Conservation (phyloP, 192 early-diverging fungal genomes). For the Coemansia sp. region DNA sequence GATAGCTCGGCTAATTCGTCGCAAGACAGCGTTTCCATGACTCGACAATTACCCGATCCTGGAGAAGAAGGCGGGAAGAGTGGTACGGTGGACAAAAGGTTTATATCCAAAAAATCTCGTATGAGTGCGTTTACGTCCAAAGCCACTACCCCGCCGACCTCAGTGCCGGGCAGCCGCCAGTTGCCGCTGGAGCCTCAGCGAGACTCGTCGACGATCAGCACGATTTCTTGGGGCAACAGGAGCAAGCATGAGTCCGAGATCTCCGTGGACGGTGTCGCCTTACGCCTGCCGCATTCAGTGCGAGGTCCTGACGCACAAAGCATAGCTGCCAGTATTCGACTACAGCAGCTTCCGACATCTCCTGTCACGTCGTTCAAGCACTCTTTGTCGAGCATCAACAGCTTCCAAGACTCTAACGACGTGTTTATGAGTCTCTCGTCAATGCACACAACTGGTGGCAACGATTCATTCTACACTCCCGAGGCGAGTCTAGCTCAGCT, state of each 20-base stretch:
- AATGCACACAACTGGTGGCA: constrained; percentile 16
- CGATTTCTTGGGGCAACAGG: constrained; percentile 21
- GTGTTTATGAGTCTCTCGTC: constrained; percentile 36
- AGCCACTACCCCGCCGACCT: not conserved
- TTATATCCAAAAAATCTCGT: constrained; percentile 10
- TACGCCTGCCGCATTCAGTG: not conserved
- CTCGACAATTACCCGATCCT: not conserved
- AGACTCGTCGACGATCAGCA: constrained; percentile 49
- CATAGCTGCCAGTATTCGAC: not conserved
- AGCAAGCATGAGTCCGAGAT: constrained; percentile 24
- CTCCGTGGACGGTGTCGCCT: not conserved
- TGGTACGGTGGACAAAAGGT: not conserved
- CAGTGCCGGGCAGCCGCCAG: not conserved
- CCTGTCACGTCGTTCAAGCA: constrained; percentile 34
- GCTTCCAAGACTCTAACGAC: constrained; percentile 24
- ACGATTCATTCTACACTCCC: constrained; percentile 48
- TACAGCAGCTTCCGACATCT: not conserved
- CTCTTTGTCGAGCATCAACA: constrained; percentile 21
- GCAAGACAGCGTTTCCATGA: not conserved
- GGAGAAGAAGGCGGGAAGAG: not conserved
- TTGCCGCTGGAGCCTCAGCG: constrained; percentile 12
- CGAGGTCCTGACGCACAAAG: not conserved
- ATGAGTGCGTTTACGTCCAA: constrained; percentile 49
- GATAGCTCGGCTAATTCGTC: constrained; percentile 8
- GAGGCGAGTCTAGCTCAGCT: constrained; percentile 48